Evolutionary conservation across 208 protist genomes (phyloP).

Genomic region (Leishmania tropica): DNA sequence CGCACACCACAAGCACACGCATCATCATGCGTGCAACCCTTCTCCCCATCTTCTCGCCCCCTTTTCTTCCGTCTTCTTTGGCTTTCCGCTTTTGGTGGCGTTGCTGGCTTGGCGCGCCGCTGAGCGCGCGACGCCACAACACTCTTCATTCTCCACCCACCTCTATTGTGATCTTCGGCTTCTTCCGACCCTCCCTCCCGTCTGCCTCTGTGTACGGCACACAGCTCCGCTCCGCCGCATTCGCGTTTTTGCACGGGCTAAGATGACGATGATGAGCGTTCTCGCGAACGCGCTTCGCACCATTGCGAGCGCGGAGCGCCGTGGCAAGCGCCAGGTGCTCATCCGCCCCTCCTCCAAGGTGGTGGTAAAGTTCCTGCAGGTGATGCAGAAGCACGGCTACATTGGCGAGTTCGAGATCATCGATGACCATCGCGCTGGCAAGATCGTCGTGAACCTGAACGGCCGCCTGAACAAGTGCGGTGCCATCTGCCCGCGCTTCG

Average conservation of each 20-base stretch:
- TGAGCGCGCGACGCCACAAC: neutral
- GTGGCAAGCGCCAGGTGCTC: conserved; percentile 99
- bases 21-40: neutral
- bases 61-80: neutral
- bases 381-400: conserved; percentile 99
- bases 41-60: neutral
- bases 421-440: conserved; percentile 99
- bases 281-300: conserved; percentile 98
- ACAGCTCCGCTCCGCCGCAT: conserved; percentile 2
- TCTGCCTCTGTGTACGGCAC: neutral
- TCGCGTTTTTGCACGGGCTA: conserved; percentile 38
- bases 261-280: conserved; percentile 99
- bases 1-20: neutral
- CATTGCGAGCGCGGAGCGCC: conserved; percentile 99
- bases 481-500: conserved; percentile 99
- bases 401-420: conserved; percentile 99
- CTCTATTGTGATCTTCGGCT: neutral
- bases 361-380: conserved; percentile 99
- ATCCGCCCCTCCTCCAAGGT: conserved; percentile 99
- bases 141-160: neutral
- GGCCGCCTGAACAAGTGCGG: conserved; percentile 99
- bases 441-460: conserved; percentile 99
- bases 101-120: neutral
- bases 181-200: neutral
- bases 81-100: neutral